Conservation (phyloP, 192 early-diverging fungal genomes). For the Backusella tuberculispora region DNA sequence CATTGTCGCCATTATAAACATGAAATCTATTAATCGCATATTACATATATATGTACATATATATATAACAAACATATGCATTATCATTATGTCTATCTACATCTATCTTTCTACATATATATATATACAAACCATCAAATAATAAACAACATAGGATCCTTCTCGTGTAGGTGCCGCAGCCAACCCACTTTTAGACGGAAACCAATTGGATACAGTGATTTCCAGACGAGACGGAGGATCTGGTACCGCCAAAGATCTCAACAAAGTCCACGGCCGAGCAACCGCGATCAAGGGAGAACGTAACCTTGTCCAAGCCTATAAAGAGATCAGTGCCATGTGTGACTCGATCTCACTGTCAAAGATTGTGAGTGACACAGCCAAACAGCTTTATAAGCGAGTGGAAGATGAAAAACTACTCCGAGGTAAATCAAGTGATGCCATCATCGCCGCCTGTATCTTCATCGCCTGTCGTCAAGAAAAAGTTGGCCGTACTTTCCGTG, state of each 20-base stretch:
- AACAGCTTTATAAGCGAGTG: slow-evolving; percentile 84
- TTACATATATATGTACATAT: too few relatives aligned
- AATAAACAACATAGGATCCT: slow-evolving; percentile 56
- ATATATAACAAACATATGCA: too few relatives aligned
- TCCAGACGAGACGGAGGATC: slow-evolving; percentile 75
- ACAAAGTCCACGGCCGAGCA: slow-evolving; percentile 72
- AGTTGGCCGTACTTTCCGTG: slow-evolving; percentile 90
- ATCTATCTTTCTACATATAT: not conserved
- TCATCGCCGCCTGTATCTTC: slow-evolving; percentile 92
- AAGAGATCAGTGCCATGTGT: slow-evolving; percentile 78
- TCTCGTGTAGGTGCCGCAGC: slow-evolving; percentile 85
- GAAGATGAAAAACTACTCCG: slow-evolving; percentile 82
- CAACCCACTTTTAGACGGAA: slow-evolving; percentile 78
- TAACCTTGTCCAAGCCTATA: slow-evolving; percentile 74
- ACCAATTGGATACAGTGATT: slow-evolving; percentile 86
- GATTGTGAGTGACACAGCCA: slow-evolving; percentile 77
- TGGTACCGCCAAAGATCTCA: slow-evolving; percentile 70
- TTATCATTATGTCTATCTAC: too few relatives aligned
- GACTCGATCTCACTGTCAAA: slow-evolving; percentile 79
- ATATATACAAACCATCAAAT: not conserved
- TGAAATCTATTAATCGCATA: too few relatives aligned
- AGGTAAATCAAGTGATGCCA: slow-evolving; percentile 80
- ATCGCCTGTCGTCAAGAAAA: slow-evolving; percentile 87
- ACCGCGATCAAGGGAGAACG: slow-evolving; percentile 75
- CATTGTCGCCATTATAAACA: too few relatives aligned